Evolutionary conservation across 495 filamentous ascomycete species (phyloP).

Genomic region (Neurospora sp.): DNA sequence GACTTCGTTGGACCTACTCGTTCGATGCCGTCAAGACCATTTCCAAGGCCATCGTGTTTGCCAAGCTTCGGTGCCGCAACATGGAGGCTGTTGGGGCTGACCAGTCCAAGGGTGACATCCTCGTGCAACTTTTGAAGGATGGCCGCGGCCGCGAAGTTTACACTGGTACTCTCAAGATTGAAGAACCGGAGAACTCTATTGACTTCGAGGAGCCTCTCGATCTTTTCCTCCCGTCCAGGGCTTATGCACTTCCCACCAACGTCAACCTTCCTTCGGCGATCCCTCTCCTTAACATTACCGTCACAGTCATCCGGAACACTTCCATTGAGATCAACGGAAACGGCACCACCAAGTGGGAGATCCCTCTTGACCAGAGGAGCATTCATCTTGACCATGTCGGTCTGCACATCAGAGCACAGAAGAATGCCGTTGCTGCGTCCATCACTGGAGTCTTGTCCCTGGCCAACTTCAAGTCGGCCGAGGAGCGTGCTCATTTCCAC

Average conservation of each 20-base stretch:
- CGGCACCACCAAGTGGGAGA: not conserved
- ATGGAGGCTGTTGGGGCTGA: not conserved
- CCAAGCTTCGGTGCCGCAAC: not conserved
- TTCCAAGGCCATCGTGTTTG: not conserved
- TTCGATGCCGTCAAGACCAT: not conserved
- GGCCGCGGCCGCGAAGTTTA: not conserved
- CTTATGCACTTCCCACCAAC: not conserved
- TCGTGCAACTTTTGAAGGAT: not conserved
- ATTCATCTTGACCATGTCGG: not conserved
- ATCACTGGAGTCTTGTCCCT: not conserved
- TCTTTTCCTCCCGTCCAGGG: not conserved
- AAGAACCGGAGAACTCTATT: not conserved
- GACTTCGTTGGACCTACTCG: not conserved
- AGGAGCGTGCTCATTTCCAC: not conserved
- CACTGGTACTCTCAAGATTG: not conserved
- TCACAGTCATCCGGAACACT: not conserved
- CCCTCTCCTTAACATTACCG: not conserved
- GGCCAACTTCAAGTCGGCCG: not conserved
- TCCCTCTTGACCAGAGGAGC: not conserved
- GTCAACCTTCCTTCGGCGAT: not conserved
- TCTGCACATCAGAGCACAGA: not conserved
- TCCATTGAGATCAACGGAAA: not conserved
- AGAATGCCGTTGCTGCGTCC: not conserved
- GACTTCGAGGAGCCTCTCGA: not conserved
- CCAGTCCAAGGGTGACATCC: not conserved